Percentiles rank a stretch among this genome's conserved stretches.
Conservation (phyloP, 2,329 filamentous ascomycete genomes). For the Alternaria ethzedia region DNA sequence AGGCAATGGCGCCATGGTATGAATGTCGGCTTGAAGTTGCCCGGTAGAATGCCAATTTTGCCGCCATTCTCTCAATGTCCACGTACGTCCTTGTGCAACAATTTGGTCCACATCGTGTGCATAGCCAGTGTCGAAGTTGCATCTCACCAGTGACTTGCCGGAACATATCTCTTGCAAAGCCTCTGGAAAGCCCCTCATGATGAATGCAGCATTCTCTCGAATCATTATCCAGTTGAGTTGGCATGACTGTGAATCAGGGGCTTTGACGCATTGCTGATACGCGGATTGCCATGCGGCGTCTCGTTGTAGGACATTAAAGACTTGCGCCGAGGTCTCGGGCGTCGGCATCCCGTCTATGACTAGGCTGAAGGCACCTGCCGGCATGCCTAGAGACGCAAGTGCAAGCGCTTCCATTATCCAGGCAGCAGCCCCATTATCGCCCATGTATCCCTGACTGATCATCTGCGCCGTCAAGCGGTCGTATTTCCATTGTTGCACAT, state of each 20-base stretch:
- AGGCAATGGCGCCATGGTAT: neutral
- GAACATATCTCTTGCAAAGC: neutral
- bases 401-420: constrained; percentile 12
- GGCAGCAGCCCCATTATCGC: neutral
- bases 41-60: neutral
- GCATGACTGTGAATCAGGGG: neutral
- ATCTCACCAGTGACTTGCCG: neutral
- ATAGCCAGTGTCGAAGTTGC: neutral
- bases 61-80: neutral
- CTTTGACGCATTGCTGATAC: neutral
- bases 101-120: neutral
- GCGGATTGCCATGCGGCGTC: neutral
- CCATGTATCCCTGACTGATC: too few species aligned
- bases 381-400: constrained; percentile 12
- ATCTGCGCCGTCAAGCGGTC: too few species aligned
- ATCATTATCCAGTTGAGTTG: neutral
- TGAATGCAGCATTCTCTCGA: neutral
- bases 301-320: neutral
- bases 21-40: too few species aligned
- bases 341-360: constrained; percentile 10
- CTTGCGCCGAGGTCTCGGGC: neutral
- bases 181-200: neutral
- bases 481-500: too few species aligned
- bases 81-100: neutral
- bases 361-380: constrained; percentile 5